These are phyloP conservation scores for Chrysanthemum lavandulifolium DNA, from an alignment of 129 eudicot species.

Conservation along the genomic window DNA sequence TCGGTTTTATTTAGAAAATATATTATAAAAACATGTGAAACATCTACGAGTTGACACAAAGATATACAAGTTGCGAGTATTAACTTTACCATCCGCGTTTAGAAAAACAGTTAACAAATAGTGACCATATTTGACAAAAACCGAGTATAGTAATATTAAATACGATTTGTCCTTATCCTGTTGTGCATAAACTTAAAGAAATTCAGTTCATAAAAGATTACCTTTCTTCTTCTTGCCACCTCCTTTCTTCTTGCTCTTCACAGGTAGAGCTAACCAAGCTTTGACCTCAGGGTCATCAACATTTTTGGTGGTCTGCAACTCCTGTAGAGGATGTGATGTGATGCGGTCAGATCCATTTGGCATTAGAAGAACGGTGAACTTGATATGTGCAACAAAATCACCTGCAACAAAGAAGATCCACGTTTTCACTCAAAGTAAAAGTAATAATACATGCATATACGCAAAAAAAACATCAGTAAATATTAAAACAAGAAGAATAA, in stretches of 20 bases:
- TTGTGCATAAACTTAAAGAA: neutral
- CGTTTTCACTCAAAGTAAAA: neutral
- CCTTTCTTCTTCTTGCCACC: constrained; percentile 99
- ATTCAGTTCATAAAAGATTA: constrained; percentile 24
- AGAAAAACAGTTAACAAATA: too few species aligned
- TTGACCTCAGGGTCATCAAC: constrained; percentile 92
- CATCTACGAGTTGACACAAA: too few species aligned
- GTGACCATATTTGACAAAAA: neutral
- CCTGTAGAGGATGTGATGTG: constrained; percentile 79
- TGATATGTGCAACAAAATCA: constrained; percentile 82
- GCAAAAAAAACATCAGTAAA: neutral
- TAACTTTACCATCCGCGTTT: too few species aligned
- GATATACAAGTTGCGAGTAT: too few species aligned
- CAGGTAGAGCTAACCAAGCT: constrained; percentile 78
- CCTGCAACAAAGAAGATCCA: constrained; percentile 49
- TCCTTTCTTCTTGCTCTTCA: constrained; percentile 90
- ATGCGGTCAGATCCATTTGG: constrained; percentile 99
- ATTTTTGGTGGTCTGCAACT: constrained; percentile 80
- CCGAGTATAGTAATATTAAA: neutral
- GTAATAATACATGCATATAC: neutral
- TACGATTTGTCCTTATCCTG: neutral
- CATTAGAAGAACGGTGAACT: constrained; percentile 91
- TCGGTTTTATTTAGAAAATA: too few species aligned
- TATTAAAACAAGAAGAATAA: neutral
- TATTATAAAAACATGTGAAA: too few species aligned